These are phyloP conservation scores for Xerocomellus chrysenteron DNA, from an alignment of 768 basidiomycete genomes.

Conservation along the genomic window DNA sequence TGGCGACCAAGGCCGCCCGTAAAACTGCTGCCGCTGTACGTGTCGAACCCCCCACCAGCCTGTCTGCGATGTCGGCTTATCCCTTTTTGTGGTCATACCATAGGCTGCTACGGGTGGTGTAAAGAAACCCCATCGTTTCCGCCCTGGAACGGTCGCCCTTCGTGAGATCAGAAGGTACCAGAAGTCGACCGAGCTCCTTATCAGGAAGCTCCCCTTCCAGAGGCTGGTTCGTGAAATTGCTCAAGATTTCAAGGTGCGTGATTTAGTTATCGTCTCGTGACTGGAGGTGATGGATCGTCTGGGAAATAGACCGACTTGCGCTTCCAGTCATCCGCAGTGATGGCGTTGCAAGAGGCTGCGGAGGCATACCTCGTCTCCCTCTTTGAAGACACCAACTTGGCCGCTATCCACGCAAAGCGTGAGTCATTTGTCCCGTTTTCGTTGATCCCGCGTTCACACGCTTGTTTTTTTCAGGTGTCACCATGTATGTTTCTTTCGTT, in stretches of 20 bases:
- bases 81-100: conserved; percentile 1
- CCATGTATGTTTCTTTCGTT: conserved; percentile 44
- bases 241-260: conserved; percentile 88
- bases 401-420: conserved; percentile 88
- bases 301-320: conserved; percentile 73
- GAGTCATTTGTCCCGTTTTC: conserved; percentile 15
- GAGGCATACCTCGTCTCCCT: conserved; percentile 87
- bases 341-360: conserved; percentile 91
- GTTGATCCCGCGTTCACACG: conserved; percentile 11
- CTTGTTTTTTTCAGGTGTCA: conserved; percentile 41
- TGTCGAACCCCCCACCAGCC: conserved; percentile 14
- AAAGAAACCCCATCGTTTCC: conserved; percentile 99
- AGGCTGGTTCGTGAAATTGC: conserved; percentile 95
- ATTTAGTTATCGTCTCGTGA: neutral
- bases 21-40: conserved; percentile 76
- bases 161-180: conserved; percentile 99
- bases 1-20: conserved; percentile 93
- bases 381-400: conserved; percentile 90
- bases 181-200: conserved; percentile 97
- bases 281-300: neutral
- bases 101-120: conserved; percentile 91
- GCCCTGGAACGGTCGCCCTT: conserved; percentile 96
- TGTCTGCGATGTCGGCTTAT: conserved; percentile 3
- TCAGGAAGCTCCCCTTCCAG: conserved; percentile 99
- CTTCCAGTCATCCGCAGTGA: conserved; percentile 94